Conservation (phyloP, 352 stramenopile genomes). For the Pythium scleroteichum region DNA sequence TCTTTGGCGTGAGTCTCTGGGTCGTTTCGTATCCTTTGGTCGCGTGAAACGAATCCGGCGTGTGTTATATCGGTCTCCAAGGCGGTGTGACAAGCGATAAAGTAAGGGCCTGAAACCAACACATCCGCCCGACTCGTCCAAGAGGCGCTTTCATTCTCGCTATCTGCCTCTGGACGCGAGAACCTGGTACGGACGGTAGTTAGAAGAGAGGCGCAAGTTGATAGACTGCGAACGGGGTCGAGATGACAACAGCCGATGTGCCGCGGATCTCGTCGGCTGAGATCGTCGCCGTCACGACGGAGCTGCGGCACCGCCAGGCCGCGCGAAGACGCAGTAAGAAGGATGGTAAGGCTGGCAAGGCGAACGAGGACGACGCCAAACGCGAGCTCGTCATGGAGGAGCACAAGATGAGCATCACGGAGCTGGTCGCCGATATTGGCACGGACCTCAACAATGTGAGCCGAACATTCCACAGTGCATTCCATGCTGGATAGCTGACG, state of each 20-base stretch:
- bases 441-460: slow-evolving; percentile 36
- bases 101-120: too few species aligned
- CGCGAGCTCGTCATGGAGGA: slow-evolving; percentile 82
- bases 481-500: background rate
- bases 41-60: background rate
- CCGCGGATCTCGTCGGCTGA: slow-evolving; percentile 77
- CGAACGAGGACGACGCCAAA: slow-evolving; percentile 59
- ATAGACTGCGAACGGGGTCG: background rate
- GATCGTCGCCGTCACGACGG: slow-evolving; percentile 82
- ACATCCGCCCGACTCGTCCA: too few species aligned
- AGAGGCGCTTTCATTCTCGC: slow-evolving; percentile 6
- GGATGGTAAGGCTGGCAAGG: slow-evolving; percentile 43
- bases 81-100: too few species aligned
- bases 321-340: slow-evolving; percentile 56
- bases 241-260: slow-evolving; percentile 19
- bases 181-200: background rate
- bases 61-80: background rate
- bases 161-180: slow-evolving; percentile 1
- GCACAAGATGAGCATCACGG: slow-evolving; percentile 69
- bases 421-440: slow-evolving; percentile 64
- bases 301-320: slow-evolving; percentile 68
- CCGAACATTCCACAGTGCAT: background rate
- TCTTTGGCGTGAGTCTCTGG: background rate
- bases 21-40: background rate
- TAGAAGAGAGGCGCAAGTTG: background rate